A percentile compares a stretch with the other conserved stretches of the same genome.
These are phyloP conservation scores for Castanea crenata DNA, from an alignment of 306 rosid species.

Conservation along the genomic window DNA sequence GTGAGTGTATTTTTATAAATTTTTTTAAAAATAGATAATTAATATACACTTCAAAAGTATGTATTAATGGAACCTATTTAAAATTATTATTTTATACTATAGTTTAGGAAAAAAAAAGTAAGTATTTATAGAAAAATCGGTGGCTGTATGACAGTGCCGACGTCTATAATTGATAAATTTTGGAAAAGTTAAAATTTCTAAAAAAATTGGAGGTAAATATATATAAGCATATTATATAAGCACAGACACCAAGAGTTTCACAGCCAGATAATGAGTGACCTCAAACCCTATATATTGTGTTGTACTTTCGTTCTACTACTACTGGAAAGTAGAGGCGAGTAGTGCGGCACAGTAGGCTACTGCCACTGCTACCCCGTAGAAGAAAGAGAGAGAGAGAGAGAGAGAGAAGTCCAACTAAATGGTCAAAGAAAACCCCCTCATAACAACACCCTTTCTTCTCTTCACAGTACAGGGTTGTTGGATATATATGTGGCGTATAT, in stretches of 20 bases:
- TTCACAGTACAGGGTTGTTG: constrained; percentile 28
- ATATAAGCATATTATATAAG: constrained; percentile 7
- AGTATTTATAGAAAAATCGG: neutral
- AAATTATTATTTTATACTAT: neutral
- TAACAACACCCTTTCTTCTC: neutral
- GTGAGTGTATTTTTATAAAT: too few relatives aligned
- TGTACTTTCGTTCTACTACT: neutral
- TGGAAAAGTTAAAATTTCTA: neutral
- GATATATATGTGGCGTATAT: constrained; percentile 12
- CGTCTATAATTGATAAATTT: neutral
- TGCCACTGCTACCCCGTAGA: neutral
- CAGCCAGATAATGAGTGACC: constrained; percentile 39
- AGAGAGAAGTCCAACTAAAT: neutral
- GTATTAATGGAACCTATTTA: neutral
- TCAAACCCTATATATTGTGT: constrained; percentile 52
- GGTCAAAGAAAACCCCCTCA: constrained; percentile 31
- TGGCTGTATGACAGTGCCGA: too few relatives aligned
- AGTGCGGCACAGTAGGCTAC: constrained; percentile 34
- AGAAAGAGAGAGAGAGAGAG: neutral
- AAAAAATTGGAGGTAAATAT: neutral
- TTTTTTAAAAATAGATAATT: too few relatives aligned
- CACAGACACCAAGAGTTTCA: constrained; percentile 37
- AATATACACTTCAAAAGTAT: fast-evolving
- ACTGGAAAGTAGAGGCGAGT: constrained; percentile 2
- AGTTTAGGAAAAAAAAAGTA: neutral